Evolutionary conservation across 768 basidiomycete species (phyloP), one percentile per base, ranked within the genome.

Genomic region (Lyophyllum semitale): DNA sequence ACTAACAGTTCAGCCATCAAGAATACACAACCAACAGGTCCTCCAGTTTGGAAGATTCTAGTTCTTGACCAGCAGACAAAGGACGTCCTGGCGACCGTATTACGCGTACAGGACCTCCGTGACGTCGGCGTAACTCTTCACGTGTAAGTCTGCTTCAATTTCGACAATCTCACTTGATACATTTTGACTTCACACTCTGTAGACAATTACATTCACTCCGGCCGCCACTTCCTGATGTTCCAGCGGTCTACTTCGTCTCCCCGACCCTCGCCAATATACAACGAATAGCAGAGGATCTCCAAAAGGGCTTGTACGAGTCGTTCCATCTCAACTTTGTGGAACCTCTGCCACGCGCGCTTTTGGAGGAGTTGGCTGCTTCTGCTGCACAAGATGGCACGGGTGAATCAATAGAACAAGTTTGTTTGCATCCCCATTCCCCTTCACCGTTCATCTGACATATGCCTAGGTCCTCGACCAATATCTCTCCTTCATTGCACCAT

Each of bases 41-140:
- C 93, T 27, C 85, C 93, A 5, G 87, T 97, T 4, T 99, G 97
- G 96, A 99, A 99, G 72, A 87, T 98, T 13, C 76, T 99, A 9
- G 88, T 99, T 1, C 77, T 99, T 51, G 97, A 99, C 71, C 93
- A 97, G 66, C 83, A 89, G 63, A 96, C 94, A 22, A 97, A 98
- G 70, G 97, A 98, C 69, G 88, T 98, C 20, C 80, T 99, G 33
- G 97, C 97, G 15, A 98, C 96, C 1, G 90, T 94, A 18, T 74
- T 99, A 60, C 85, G 95, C 51, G 97, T 99, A 7, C 95, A 98
- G 71, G 97, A 98, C 73, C 79, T 99, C 58, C 83, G 97, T 53
- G 96, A 98, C 65, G 91, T 93, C 46, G 97, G 97, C 29, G 95
- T 99, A 38, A 99, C 97, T 8, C 79, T 99, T 55, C 97, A 99